Evolutionary conservation across 2,329 filamentous ascomycete species (phyloP).

Genomic region (Stachybotrys chlorohalonatus): DNA sequence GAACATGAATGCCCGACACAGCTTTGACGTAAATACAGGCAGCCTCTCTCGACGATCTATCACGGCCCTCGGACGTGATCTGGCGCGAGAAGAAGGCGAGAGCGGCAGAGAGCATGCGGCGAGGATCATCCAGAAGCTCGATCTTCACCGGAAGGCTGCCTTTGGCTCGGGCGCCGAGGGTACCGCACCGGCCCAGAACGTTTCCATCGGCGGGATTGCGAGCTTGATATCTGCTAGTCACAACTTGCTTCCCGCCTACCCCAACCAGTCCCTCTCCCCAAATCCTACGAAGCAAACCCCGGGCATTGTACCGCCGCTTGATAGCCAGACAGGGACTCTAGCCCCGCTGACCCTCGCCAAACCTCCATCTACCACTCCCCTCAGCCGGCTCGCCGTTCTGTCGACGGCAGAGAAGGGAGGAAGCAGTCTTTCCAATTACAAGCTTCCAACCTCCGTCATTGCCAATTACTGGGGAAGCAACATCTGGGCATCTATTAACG

Average conservation of each 20-base stretch:
- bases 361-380: conserved; percentile 72
- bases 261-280: conserved; percentile 18
- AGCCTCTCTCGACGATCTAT: conserved; percentile 44
- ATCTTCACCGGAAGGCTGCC: conserved; percentile 73
- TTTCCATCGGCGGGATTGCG: conserved; percentile 59
- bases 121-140: conserved; percentile 86
- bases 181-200: conserved; percentile 25
- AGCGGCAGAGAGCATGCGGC: conserved; percentile 72
- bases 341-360: conserved; percentile 77
- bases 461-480: conserved; percentile 91
- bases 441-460: conserved; percentile 75
- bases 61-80: conserved; percentile 37
- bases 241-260: conserved; percentile 59
- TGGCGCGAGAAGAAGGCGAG: conserved; percentile 60
- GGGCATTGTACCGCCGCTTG: conserved; percentile 28
- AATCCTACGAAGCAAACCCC: conserved; percentile 16
- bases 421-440: conserved; percentile 41
- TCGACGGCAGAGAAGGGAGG: conserved; percentile 67
- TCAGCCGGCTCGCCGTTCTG: conserved; percentile 78
- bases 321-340: conserved; percentile 50
- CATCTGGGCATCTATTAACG: conserved; percentile 49
- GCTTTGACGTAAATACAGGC: conserved; percentile 55
- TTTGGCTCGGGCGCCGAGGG: conserved; percentile 33
- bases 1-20: conserved; percentile 49
- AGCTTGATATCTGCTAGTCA: conserved; percentile 81